Conservation (phyloP, 768 basidiomycete genomes). For the Termitomyces sp. region DNA sequence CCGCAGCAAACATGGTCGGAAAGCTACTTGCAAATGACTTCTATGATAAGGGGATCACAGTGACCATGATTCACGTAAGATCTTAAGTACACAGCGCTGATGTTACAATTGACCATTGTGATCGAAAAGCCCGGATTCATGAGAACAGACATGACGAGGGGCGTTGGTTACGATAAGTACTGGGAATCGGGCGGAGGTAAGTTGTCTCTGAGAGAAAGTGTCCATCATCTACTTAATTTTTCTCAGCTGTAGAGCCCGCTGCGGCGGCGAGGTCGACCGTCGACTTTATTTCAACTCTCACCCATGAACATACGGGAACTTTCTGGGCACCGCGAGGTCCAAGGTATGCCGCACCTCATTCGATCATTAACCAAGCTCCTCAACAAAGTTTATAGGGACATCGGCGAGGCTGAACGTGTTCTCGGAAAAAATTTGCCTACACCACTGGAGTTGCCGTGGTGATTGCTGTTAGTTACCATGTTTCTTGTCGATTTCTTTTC, state of each 20-base stretch:
- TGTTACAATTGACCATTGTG: not conserved
- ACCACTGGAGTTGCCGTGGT: slow-evolving; percentile 41
- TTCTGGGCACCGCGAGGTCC: slow-evolving; percentile 46
- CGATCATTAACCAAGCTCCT: not conserved
- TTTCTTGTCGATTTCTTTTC: not conserved
- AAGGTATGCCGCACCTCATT: slow-evolving; percentile 19
- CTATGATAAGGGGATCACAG: slow-evolving; percentile 32
- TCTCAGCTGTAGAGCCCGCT: slow-evolving; percentile 39
- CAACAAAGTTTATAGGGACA: slow-evolving; percentile 28
- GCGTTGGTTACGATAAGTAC: slow-evolving; percentile 40
- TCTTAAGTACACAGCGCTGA: not conserved
- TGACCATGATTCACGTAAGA: slow-evolving; percentile 43
- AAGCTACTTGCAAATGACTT: slow-evolving; percentile 38
- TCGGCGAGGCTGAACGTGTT: slow-evolving; percentile 40
- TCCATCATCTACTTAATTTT: not conserved
- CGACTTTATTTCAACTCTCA: slow-evolving; percentile 33
- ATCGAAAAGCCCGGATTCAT: slow-evolving; percentile 43
- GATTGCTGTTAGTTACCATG: not conserved
- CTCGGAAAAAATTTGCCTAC: slow-evolving; percentile 36
- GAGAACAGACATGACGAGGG: slow-evolving; percentile 44
- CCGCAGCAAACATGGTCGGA: slow-evolving; percentile 47
- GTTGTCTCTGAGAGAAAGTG: slow-evolving; percentile 3
- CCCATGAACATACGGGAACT: slow-evolving; percentile 33
- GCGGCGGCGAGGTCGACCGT: slow-evolving; percentile 36
- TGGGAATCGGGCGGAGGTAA: slow-evolving; percentile 42